These are phyloP conservation scores for Phaeosphaeriaceae sp. DNA, from an alignment of 2,329 filamentous ascomycete species.

Conservation along the genomic window DNA sequence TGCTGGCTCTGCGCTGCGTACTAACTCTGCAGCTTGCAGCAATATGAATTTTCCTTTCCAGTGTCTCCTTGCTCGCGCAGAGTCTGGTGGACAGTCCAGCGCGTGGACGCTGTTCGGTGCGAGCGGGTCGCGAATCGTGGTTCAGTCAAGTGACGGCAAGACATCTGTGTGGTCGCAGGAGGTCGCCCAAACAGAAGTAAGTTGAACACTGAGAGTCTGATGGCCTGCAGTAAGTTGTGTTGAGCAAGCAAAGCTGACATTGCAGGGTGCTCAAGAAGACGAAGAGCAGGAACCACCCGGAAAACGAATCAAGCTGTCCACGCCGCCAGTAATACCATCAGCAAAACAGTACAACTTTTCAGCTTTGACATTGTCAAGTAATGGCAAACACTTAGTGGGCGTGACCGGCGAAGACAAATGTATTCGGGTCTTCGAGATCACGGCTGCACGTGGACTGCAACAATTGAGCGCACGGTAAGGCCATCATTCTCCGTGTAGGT, in stretches of 20 bases:
- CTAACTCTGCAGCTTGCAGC: conserved; percentile 5
- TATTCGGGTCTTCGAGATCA: conserved; percentile 80
- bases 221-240: background rate
- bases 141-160: conserved; percentile 39
- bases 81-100: conserved; percentile 12
- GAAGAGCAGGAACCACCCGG: conserved; percentile 46
- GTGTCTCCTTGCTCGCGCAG: conserved; percentile 42
- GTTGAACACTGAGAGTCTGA: conserved; percentile 14
- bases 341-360: conserved; percentile 68
- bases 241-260: background rate
- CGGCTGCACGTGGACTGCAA: conserved; percentile 66
- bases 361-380: conserved; percentile 69
- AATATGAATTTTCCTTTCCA: conserved; percentile 51
- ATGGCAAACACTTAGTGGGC: conserved; percentile 74
- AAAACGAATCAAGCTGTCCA: conserved; percentile 53
- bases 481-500: background rate
- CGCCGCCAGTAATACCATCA: conserved; percentile 15
- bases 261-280: conserved; percentile 26
- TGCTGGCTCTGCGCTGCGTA: conserved; percentile 12
- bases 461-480: conserved; percentile 76
- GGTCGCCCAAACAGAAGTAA: conserved; percentile 28
- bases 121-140: conserved; percentile 74
- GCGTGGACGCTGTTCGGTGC: conserved; percentile 72
- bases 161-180: conserved; percentile 39
- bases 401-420: conserved; percentile 92